Conservation (phyloP, 2,329 filamentous ascomycete genomes). For the Cadophora luteo-olivacea region DNA sequence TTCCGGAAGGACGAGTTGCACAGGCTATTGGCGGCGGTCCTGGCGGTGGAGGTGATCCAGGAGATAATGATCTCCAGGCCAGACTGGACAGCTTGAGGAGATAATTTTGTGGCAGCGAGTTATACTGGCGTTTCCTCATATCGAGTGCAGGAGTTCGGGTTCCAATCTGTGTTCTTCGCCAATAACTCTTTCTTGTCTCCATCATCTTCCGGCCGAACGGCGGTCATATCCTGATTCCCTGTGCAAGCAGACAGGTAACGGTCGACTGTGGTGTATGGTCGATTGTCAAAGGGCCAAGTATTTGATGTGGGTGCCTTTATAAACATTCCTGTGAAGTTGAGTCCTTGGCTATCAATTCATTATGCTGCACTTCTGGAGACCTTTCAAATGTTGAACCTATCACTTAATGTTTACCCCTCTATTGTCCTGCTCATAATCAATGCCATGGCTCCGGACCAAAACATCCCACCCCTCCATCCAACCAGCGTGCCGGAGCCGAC, state of each 20-base stretch:
- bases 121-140: slow-evolving; percentile 31
- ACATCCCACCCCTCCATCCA: slow-evolving; percentile 3
- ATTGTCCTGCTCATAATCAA: neutral
- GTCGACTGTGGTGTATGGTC: neutral
- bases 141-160: slow-evolving; percentile 30
- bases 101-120: slow-evolving; percentile 29
- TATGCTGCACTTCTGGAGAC: too few relatives aligned
- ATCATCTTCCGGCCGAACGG: slow-evolving; percentile 6
- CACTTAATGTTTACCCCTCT: slow-evolving; percentile 7
- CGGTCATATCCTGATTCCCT: slow-evolving; percentile 13
- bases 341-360: too few relatives aligned
- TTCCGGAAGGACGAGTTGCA: slow-evolving; percentile 79
- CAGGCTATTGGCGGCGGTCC: slow-evolving; percentile 81
- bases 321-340: too few relatives aligned
- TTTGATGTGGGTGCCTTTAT: neutral
- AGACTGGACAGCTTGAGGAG: slow-evolving; percentile 79
- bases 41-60: slow-evolving; percentile 62
- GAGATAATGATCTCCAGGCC: slow-evolving; percentile 91
- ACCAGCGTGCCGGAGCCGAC: slow-evolving; percentile 11
- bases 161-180: slow-evolving; percentile 2
- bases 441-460: neutral
- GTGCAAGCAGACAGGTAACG: neutral
- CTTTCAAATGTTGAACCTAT: too few relatives aligned
- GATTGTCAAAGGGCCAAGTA: neutral
- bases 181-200: neutral